Evolutionary conservation across 805 yeast genomes (phyloP), one percentile per base, ranked within the genome.

Genomic region (Scheffersomyces stipitis): DNA sequence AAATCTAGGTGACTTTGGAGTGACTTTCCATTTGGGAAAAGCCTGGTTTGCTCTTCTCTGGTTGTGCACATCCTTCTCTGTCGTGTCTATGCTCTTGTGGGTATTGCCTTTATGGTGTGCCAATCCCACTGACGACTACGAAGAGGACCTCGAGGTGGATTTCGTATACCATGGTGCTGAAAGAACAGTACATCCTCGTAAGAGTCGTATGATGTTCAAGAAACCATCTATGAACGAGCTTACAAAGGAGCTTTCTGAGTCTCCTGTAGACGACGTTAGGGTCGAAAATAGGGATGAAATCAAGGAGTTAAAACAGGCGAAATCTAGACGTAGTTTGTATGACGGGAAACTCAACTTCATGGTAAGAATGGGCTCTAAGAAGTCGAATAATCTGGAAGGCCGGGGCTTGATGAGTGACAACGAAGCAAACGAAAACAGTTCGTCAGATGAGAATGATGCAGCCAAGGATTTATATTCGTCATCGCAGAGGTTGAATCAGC

Each of bases 21-120:
- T 80, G 9, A 39, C 51, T 7, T 48, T 77, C 31, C 60, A 58
- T 36, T 39, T 65, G 13, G 81, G 84, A 1, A 24, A 33, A 0
- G 37, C 54, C 0, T 78, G 75, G 73, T 64, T 71, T 38, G 27
- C 59, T 17, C 24, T 75, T 2, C 45, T 67, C 5, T 74, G 78
- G 78, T 9, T 61, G 4, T 43, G 62, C 1, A 50, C 64, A 31
- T 51, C 39, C 1, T 45, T 55, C 18, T 24, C 57, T 4, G 29
- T 49, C 9, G 14, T 64, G 9, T 40, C 56, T 13, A 58, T 58
- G 60, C 30, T 60, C 13, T 42, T 62, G 5, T 67, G 73, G 73
- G 51, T 47, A 4, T 37, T 65, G 6, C 73, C 73, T 1, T 27
- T 42, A 38, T 44, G 85, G 84, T 80, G 82, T 60, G 73, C 76